Base-by-base conservation (phyloP, 2,329 filamentous ascomycete species). In the Hansfordia pulvinata region DNA sequence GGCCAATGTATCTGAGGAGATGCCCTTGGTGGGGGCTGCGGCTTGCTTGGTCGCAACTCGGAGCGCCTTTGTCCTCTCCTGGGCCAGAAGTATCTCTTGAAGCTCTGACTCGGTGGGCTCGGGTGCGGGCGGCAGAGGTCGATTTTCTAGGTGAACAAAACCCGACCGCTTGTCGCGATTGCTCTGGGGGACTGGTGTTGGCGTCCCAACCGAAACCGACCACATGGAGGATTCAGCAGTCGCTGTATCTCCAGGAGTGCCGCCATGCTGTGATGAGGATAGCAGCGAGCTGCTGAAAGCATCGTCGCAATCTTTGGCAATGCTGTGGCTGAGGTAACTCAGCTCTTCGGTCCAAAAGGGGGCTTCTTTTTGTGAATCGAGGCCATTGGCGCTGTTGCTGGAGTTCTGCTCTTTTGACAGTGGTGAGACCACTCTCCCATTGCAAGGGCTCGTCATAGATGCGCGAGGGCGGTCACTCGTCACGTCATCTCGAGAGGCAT, bases 281-380 rank as follows among this genome's bases (percentile, higher is more conserved):
- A 66, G 51, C 8, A 69, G 38, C 8, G 62, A 64, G 39, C 78
- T 74, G 44, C 83, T 86, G 57, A 96, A 94, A 2, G 86, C 86
- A 42, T 90, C 82, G 43, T 96, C 86, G 43, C 86, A 92, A 31
- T 90, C 82, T 50, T 84, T 83, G 26, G 84, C 83, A 34, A 94
- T 75, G 41, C 84, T 84, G 40, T 70, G 72, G 39, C 84, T 93
- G 30, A 92, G 78, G 40, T 88, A 77, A 6, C 83, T 68, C 28
- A 90, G 69, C 46, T 93, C 86, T 31, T 85, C 83, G 39, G 71
- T 76, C 39, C 64, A 52, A 20, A 56, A 39, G 26, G 49, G 32
- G n/a, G 19, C 28, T 10, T 31, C 11, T n/a, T 29, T 17, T n/a
- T n/a, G n/a, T n/a, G n/a, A n/a, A n/a, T n/a, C n/a, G n/a, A n/a